Conservation (phyloP, 1,284 basidiomycete genomes). For the Cystobasidiaceae sp. region DNA sequence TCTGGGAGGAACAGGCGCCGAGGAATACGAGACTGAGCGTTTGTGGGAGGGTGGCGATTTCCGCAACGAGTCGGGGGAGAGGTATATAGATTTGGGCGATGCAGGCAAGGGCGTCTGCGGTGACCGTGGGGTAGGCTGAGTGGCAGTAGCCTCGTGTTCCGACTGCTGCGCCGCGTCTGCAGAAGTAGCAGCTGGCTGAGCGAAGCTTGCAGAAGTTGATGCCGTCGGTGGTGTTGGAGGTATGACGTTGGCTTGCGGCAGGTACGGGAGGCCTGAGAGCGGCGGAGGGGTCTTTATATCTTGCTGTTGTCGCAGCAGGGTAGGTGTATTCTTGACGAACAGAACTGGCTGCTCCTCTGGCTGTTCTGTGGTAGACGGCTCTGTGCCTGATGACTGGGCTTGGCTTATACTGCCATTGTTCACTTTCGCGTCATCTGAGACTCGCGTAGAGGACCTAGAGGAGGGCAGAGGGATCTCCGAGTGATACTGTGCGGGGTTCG, state of each 20-base stretch:
- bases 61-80: not conserved
- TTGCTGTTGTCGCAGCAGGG: not conserved
- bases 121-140: not conserved
- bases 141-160: not conserved
- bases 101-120: not conserved
- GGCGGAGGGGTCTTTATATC: conserved; percentile 6
- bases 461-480: too few species aligned
- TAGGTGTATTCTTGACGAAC: not conserved
- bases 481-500: too few species aligned
- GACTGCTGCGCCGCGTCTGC: not conserved
- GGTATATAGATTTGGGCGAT: not conserved
- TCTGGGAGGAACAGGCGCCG: not conserved
- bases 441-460: too few species aligned
- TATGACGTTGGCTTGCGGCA: conserved; percentile 15
- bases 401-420: too few species aligned
- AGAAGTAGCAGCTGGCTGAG: not conserved
- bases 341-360: not conserved
- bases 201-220: conserved; percentile 11
- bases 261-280: not conserved
- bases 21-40: conserved; percentile 6
- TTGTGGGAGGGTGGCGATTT: conserved; percentile 12
- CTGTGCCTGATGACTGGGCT: not conserved
- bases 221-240: conserved; percentile 27
- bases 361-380: not conserved
- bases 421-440: too few species aligned